A percentile compares a stretch with the other conserved stretches of the same genome.
Conservation (phyloP, 2,329 filamentous ascomycete species). For the Aspergillus niger region DNA sequence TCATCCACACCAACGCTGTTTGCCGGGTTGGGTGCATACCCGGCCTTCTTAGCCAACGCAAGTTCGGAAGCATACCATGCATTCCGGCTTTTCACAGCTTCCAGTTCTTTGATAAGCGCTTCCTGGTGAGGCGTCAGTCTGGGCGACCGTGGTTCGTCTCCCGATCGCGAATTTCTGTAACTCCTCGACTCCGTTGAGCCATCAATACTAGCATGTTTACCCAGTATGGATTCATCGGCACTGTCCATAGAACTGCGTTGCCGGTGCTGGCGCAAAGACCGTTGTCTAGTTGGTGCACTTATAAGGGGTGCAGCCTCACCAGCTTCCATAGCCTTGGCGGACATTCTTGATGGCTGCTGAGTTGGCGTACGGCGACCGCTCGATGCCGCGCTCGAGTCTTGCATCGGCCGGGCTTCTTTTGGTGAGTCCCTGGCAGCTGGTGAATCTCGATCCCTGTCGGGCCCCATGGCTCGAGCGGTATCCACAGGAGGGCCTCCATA, state of each 20-base stretch:
- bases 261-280: slow-evolving; percentile 59
- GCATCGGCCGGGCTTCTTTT: slow-evolving; percentile 38
- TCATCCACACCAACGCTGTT: slow-evolving; percentile 75
- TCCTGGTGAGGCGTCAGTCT: slow-evolving; percentile 52
- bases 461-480: slow-evolving; percentile 43
- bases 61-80: slow-evolving; percentile 97
- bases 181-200: slow-evolving; percentile 41
- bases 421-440: slow-evolving; percentile 48
- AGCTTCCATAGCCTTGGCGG: slow-evolving; percentile 50
- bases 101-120: slow-evolving; percentile 80
- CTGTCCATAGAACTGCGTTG: slow-evolving; percentile 70
- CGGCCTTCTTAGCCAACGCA: slow-evolving; percentile 84
- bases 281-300: slow-evolving; percentile 47
- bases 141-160: slow-evolving; percentile 49
- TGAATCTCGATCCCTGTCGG: slow-evolving; percentile 51
- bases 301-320: slow-evolving; percentile 49
- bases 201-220: slow-evolving; percentile 43
- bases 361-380: slow-evolving; percentile 68
- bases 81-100: slow-evolving; percentile 80
- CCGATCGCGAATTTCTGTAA: slow-evolving; percentile 44
- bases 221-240: slow-evolving; percentile 59
- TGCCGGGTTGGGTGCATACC: slow-evolving; percentile 73
- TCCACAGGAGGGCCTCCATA: slow-evolving; percentile 47
- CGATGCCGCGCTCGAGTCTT: slow-evolving; percentile 53
- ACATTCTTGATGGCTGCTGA: slow-evolving; percentile 48